Evolutionary conservation across 768 basidiomycete genomes (phyloP).

Genomic region (Austroboletus eburneus): DNA sequence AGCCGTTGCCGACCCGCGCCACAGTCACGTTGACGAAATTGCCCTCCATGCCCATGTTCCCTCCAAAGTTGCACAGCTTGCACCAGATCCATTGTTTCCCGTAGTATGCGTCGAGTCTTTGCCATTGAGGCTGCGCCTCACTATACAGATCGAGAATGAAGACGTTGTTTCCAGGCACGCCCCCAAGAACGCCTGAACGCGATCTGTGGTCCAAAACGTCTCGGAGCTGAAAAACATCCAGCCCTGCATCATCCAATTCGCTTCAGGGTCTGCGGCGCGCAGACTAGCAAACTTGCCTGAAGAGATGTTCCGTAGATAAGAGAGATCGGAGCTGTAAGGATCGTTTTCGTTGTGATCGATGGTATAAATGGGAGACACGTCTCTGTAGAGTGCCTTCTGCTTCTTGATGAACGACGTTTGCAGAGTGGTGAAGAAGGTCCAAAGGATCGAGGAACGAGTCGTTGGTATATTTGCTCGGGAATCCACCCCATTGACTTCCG

Average conservation of each 20-base stretch:
- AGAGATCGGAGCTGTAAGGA: constrained; percentile 31
- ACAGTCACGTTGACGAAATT: constrained; percentile 33
- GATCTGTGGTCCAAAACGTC: constrained; percentile 38
- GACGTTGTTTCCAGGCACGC: constrained; percentile 34
- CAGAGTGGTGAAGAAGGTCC: constrained; percentile 32
- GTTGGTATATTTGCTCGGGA: constrained; percentile 32
- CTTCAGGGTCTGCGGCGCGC: constrained; percentile 37
- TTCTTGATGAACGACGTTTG: constrained; percentile 38
- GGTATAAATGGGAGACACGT: constrained; percentile 39
- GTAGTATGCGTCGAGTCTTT: constrained; percentile 36
- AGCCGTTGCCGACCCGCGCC: constrained; percentile 27
- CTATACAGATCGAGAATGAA: constrained; percentile 40
- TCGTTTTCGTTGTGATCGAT: constrained; percentile 43
- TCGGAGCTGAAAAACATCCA: constrained; percentile 38
- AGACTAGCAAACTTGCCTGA: constrained; percentile 35
- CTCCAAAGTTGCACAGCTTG: constrained; percentile 37
- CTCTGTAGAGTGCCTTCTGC: constrained; percentile 35
- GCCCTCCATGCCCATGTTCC: constrained; percentile 37
- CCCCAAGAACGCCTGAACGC: constrained; percentile 37
- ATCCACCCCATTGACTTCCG: constrained; percentile 35
- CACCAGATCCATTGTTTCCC: constrained; percentile 43
- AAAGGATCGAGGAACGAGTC: constrained; percentile 40
- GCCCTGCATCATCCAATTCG: constrained; percentile 41
- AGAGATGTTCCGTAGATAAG: constrained; percentile 33
- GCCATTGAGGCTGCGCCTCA: constrained; percentile 40